phyloP scores from a whole-genome alignment of 1,139 yeast species.

The Protomyces inouyei region DNA sequence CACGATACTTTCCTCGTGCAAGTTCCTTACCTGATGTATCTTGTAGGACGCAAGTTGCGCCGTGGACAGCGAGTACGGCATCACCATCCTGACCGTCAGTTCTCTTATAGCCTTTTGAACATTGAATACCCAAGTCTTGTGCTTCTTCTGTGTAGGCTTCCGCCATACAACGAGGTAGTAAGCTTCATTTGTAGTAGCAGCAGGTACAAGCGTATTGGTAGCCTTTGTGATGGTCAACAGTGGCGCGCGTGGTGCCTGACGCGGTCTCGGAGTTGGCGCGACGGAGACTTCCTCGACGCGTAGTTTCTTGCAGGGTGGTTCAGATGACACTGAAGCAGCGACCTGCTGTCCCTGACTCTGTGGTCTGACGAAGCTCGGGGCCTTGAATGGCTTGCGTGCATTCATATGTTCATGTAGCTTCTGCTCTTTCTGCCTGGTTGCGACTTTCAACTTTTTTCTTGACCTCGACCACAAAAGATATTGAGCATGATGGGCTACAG shows the following conservation, averaged over 20 bases:
- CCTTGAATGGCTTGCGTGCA: not conserved
- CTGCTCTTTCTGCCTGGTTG: no score
- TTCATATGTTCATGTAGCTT: not conserved
- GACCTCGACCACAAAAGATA: no score
- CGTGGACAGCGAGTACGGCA: constrained; percentile 50
- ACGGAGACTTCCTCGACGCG: not conserved
- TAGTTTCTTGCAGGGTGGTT: not conserved
- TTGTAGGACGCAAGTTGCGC: constrained; percentile 32
- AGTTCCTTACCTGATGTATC: constrained; percentile 35
- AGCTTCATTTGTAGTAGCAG: not conserved
- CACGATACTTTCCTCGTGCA: constrained; percentile 24
- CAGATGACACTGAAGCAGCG: not conserved
- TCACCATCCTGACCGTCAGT: constrained; percentile 57
- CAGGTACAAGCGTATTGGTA: not conserved
- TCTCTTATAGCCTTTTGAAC: no score
- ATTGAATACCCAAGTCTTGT: constrained; percentile 86
- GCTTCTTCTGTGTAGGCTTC: constrained; percentile 66
- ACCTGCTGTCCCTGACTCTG: not conserved
- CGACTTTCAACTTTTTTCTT: no score
- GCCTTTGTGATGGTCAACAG: constrained; percentile 10
- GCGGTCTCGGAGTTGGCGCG: not conserved
- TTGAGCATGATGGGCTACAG: no score
- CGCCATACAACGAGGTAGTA: constrained; percentile 55
- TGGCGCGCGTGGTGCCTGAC: not conserved
- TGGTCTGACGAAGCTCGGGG: not conserved